A percentile compares a stretch with the other conserved stretches of the same genome.
Conservation (phyloP, 192 early-diverging fungal genomes). For the Ramicandelaber brevisporus region DNA sequence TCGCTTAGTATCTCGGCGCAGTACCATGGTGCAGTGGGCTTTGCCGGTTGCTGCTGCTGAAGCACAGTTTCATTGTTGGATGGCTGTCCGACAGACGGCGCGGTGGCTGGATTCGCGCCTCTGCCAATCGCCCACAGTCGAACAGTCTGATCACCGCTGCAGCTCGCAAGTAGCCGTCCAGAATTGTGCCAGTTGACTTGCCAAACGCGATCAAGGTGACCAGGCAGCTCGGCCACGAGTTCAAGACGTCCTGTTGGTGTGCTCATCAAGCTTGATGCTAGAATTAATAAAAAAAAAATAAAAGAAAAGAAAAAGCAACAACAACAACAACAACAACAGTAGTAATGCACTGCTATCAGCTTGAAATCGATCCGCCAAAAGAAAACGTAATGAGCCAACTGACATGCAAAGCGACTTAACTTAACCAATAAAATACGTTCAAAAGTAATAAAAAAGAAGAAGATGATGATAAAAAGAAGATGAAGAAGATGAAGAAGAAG, state of each 20-base stretch:
- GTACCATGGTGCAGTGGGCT: conserved; percentile 19
- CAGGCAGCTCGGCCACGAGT: conserved; percentile 28
- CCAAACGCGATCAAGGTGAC: conserved; percentile 75
- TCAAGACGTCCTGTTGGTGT: conserved; percentile 17
- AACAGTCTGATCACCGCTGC: conserved; percentile 69
- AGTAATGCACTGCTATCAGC: no score
- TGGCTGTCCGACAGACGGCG: background rate
- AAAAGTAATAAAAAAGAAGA: no score
- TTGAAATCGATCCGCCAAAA: no score
- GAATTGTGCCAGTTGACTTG: conserved; percentile 62
- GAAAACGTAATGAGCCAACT: no score
- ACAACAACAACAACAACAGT: no score
- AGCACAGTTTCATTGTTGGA: conserved; percentile 1
- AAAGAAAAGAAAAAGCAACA: no score
- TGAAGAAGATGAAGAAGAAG: no score
- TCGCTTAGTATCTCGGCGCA: conserved; percentile 51
- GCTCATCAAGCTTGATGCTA: background rate
- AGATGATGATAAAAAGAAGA: no score
- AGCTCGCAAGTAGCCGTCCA: conserved; percentile 45
- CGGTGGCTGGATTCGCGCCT: conserved; percentile 3
- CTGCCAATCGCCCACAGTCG: conserved; percentile 45
- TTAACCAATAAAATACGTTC: no score
- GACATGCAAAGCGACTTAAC: no score
- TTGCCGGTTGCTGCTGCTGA: background rate
- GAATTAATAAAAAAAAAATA: no score